Percentiles rank a stretch among this genome's conserved stretches.
Conservation (phyloP, 2,329 filamentous ascomycete species). For the Fusarium floridanum region DNA sequence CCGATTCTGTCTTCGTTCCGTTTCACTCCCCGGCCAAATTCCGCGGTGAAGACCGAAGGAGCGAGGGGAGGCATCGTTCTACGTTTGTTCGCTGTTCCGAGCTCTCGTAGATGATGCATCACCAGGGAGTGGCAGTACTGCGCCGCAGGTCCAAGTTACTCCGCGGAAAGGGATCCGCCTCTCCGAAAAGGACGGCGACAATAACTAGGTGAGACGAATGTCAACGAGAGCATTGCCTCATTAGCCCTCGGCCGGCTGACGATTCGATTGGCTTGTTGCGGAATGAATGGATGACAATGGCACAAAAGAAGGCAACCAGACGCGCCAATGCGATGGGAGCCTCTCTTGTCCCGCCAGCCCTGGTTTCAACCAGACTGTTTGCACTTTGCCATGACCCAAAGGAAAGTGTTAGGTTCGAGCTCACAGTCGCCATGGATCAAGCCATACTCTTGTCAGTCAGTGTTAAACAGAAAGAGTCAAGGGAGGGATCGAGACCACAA, state of each 20-base stretch:
- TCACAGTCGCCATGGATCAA: slow-evolving; percentile 6
- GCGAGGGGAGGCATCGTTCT: slow-evolving; percentile 15
- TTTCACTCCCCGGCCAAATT: slow-evolving; percentile 19
- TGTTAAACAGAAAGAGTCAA: neutral
- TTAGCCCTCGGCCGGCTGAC: slow-evolving; percentile 1
- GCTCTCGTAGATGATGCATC: slow-evolving; percentile 14
- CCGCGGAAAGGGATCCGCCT: slow-evolving; percentile 6
- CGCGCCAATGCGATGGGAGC: slow-evolving; percentile 14
- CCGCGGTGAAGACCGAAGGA: slow-evolving; percentile 18
- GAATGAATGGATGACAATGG: neutral
- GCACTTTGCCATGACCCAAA: slow-evolving; percentile 1
- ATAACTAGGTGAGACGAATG: slow-evolving; percentile 9
- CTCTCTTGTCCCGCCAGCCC: slow-evolving; percentile 23
- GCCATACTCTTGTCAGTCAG: slow-evolving; percentile 31
- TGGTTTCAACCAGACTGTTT: slow-evolving; percentile 10
- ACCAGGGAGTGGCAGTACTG: slow-evolving; percentile 16
- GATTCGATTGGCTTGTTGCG: slow-evolving; percentile 5
- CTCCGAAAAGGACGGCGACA: slow-evolving; percentile 12
- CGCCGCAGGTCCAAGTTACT: slow-evolving; percentile 25
- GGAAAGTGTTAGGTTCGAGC: neutral
- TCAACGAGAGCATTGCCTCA: slow-evolving; percentile 11
- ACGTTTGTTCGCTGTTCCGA: neutral
- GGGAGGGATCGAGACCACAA: slow-evolving; percentile 15
- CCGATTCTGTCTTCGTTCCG: slow-evolving; percentile 27
- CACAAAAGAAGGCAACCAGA: slow-evolving; percentile 24